These are phyloP conservation scores for Ophiocordyceps camponoti-leonardi DNA, from an alignment of 2,329 filamentous ascomycete species.

Conservation along the genomic window DNA sequence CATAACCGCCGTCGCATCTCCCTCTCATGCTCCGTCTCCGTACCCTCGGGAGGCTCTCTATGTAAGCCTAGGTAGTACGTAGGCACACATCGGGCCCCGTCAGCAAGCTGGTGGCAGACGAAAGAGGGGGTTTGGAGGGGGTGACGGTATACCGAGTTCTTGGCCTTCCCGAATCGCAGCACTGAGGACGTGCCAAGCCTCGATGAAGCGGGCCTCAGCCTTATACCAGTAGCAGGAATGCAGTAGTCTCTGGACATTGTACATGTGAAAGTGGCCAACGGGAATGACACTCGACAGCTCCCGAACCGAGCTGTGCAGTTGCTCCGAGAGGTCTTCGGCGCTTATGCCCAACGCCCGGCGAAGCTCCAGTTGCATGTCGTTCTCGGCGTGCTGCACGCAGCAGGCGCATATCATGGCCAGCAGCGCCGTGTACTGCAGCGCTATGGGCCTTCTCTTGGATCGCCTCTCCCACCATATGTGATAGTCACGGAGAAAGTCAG, in stretches of 20 bases:
- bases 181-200: slow-evolving; percentile 15
- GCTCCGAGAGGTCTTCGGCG: slow-evolving; percentile 8
- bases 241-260: slow-evolving; percentile 12
- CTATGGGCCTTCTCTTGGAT: slow-evolving; percentile 5
- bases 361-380: slow-evolving; percentile 6
- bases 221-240: slow-evolving; percentile 17
- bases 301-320: slow-evolving; percentile 8
- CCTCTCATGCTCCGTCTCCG: slow-evolving; percentile 11
- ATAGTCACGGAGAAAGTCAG: slow-evolving; percentile 12
- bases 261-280: slow-evolving; percentile 10
- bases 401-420: slow-evolving; percentile 13
- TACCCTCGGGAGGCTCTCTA: slow-evolving; percentile 5
- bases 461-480: slow-evolving; percentile 13
- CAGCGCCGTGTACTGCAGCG: slow-evolving; percentile 13
- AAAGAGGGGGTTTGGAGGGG: no score
- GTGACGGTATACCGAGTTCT: slow-evolving; percentile 8
- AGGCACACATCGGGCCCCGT: not conserved
- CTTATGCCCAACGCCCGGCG: slow-evolving; percentile 6
- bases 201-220: slow-evolving; percentile 13
- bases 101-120: not conserved
- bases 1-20: slow-evolving; percentile 15
- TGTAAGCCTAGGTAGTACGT: slow-evolving; percentile 7
- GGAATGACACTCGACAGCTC: slow-evolving; percentile 11
- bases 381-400: slow-evolving; percentile 11
- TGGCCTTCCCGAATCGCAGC: slow-evolving; percentile 13